phyloP scores from a whole-genome alignment of 257 asterid genomes.

The Solanum infundibuliforme region DNA sequence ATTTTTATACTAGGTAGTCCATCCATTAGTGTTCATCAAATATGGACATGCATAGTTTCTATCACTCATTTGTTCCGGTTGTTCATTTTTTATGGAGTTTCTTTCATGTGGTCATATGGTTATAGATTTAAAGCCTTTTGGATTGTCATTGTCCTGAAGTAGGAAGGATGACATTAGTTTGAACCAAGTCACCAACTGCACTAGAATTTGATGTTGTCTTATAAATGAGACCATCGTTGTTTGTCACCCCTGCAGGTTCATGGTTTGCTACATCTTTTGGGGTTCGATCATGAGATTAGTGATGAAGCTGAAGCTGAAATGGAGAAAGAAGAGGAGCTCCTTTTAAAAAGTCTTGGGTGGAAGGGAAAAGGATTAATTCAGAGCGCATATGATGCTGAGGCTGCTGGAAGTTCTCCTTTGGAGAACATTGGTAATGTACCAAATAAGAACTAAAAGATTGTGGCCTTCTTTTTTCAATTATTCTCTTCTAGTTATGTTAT shows the following conservation, averaged over 20 bases:
- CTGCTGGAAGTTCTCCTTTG: constrained; percentile 30
- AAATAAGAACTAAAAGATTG: constrained; percentile 1
- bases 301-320: constrained; percentile 94
- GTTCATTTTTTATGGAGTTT: not conserved
- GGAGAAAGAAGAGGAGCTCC: constrained; percentile 83
- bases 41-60: not conserved
- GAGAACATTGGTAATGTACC: constrained; percentile 54
- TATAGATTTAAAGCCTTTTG: not conserved
- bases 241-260: constrained; percentile 55
- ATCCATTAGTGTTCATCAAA: not conserved
- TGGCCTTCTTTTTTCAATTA: not conserved
- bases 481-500: not conserved
- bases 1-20: not conserved
- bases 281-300: constrained; percentile 94
- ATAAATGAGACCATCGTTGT: not conserved
- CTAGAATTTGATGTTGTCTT: not conserved
- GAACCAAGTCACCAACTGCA: not conserved
- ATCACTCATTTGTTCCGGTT: not conserved
- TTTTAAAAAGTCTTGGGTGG: constrained; percentile 84
- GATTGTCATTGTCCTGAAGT: not conserved
- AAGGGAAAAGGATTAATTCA: constrained; percentile 90
- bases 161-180: not conserved
- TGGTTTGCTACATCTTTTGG: constrained; percentile 91
- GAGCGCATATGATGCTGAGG: constrained; percentile 53
- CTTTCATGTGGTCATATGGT: not conserved